Conservation (phyloP, 140 eudicot species). For the Stevia rebaudiana region DNA sequence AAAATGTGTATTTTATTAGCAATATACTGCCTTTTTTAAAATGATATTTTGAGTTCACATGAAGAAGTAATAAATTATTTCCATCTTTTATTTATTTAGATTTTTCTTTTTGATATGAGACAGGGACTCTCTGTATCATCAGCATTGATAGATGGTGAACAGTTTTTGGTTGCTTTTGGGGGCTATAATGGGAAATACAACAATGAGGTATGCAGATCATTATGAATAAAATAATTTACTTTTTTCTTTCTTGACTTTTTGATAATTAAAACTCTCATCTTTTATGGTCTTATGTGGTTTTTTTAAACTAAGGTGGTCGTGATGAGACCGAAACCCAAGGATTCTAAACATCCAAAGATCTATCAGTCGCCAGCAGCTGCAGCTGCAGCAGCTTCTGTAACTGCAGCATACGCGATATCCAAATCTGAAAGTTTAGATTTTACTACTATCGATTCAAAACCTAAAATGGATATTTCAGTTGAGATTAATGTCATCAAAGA, state of each 20-base stretch:
- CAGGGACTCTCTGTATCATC: constrained; percentile 87
- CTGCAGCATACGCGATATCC: constrained; percentile 82
- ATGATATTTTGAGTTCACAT: neutral
- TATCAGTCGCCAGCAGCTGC: constrained; percentile 95
- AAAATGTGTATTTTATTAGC: neutral
- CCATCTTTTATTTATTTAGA: neutral
- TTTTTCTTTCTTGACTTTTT: neutral
- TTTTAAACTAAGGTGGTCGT: constrained; percentile 53
- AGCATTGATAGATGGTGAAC: constrained; percentile 53
- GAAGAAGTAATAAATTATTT: neutral
- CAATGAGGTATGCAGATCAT: constrained; percentile 58
- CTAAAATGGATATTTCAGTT: constrained; percentile 43
- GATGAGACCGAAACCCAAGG: constrained; percentile 69
- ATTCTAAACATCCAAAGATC: constrained; percentile 56
- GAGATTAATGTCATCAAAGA: constrained; percentile 42
- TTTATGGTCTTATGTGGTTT: constrained; percentile 9
- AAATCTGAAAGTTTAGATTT: constrained; percentile 52
- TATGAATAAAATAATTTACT: neutral
- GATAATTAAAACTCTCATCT: constrained; percentile 5
- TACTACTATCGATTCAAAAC: constrained; percentile 30
- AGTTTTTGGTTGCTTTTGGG: constrained; percentile 74
- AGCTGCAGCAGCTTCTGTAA: constrained; percentile 96
- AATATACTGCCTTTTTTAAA: neutral
- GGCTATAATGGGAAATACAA: constrained; percentile 91
- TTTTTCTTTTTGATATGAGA: constrained; percentile 14